These are phyloP conservation scores for Lactarius evosmus DNA, from an alignment of 768 basidiomycete species.

Conservation along the genomic window DNA sequence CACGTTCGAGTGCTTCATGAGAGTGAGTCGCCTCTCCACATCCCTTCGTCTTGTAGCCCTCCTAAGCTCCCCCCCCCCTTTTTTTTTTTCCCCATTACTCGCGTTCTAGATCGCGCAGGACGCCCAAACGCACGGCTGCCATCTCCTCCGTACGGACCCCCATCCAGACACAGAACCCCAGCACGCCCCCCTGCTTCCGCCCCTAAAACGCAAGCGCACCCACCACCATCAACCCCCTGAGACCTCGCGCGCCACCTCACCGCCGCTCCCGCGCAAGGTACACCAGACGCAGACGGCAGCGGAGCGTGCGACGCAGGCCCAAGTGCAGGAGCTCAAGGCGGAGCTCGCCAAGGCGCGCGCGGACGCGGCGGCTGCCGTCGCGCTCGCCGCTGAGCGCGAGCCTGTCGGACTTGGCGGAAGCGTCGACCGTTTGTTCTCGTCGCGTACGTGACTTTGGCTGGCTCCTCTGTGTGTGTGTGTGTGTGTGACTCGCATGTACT, in stretches of 20 bases:
- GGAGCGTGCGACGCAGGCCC: conserved; percentile 2
- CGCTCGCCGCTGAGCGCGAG: conserved; percentile 17
- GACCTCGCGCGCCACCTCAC: conserved; percentile 1
- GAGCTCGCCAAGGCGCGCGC: conserved; percentile 17
- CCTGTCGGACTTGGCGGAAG: conserved; percentile 10
- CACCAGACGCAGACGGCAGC: not conserved
- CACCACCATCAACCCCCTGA: not conserved
- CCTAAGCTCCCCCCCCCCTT: too few species aligned
- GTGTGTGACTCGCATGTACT: too few species aligned
- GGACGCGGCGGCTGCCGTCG: conserved; percentile 6
- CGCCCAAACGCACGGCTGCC: conserved; percentile 13
- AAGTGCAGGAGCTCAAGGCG: conserved; percentile 14
- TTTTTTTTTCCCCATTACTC: too few species aligned
- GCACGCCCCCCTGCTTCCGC: not conserved
- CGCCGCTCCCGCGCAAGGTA: not conserved
- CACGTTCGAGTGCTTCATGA: conserved; percentile 12
- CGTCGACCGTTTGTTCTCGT: conserved; percentile 10
- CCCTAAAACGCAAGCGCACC: conserved; percentile 11
- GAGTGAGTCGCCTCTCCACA: conserved; percentile 2
- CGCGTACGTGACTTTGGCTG: not conserved
- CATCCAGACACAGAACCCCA: not conserved
- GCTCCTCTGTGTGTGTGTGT: too few species aligned
- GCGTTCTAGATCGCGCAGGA: conserved; percentile 9
- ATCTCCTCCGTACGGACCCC: not conserved
- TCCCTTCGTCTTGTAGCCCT: not conserved